These are phyloP conservation scores for Thalia dealbata DNA, from an alignment of 176 grass and related monocot species.

Conservation along the genomic window DNA sequence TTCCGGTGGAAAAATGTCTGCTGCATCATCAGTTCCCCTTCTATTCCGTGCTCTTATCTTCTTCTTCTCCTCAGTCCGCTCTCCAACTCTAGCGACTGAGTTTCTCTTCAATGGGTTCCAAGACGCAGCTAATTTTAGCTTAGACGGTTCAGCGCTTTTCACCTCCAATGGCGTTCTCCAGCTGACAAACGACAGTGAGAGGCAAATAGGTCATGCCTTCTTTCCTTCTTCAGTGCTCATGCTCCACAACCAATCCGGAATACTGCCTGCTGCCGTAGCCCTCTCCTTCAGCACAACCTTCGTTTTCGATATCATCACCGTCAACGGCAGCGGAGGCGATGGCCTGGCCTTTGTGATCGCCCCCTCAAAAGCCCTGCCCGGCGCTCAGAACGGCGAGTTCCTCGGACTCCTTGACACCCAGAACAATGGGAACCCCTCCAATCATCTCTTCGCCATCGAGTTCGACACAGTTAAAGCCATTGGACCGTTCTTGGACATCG, in stretches of 20 bases:
- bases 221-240: not conserved
- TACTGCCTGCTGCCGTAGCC: not conserved
- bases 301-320: slow-evolving; percentile 6
- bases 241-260: not conserved
- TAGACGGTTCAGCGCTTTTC: slow-evolving; percentile 3
- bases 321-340: not conserved
- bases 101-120: slow-evolving; percentile 8
- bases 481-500: not conserved
- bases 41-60: not conserved
- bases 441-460: slow-evolving; percentile 39
- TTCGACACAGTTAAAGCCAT: slow-evolving; percentile 26
- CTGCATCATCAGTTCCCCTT: not conserved
- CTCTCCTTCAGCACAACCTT: slow-evolving; percentile 4
- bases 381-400: slow-evolving; percentile 9
- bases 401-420: slow-evolving; percentile 21
- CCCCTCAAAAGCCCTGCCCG: slow-evolving; percentile 16
- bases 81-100: not conserved
- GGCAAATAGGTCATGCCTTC: slow-evolving; percentile 2
- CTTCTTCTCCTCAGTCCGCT: not conserved
- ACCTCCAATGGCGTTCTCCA: slow-evolving; percentile 10
- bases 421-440: slow-evolving; percentile 21
- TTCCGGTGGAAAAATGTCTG: not conserved
- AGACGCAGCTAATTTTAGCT: not conserved
- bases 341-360: slow-evolving; percentile 16
- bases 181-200: slow-evolving; percentile 2